phyloP scores from a whole-genome alignment of 495 filamentous ascomycete genomes.

The Neurospora sp. region DNA sequence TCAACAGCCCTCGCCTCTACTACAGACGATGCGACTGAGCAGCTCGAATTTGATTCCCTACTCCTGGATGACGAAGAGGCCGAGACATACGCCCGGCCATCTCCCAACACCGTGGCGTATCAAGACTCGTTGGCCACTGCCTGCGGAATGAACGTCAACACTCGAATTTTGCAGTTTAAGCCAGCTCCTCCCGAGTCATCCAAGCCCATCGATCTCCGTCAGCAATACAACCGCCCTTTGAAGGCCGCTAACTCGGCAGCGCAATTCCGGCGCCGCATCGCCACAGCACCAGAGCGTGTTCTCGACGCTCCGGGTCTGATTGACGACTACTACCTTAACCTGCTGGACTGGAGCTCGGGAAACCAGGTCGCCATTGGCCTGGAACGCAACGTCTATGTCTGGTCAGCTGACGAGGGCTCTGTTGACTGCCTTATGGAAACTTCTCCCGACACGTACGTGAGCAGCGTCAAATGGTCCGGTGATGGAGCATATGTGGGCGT shows the following conservation, averaged over 20 bases:
- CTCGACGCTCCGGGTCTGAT: slow-evolving; percentile 93
- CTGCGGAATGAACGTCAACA: slow-evolving; percentile 86
- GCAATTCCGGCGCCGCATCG: slow-evolving; percentile 81
- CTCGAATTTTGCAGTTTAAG: slow-evolving; percentile 97
- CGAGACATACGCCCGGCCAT: slow-evolving; percentile 58
- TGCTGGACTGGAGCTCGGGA: slow-evolving; percentile 92
- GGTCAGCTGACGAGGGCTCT: slow-evolving; percentile 91
- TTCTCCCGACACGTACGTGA: slow-evolving; percentile 83
- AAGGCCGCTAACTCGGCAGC: slow-evolving; percentile 65
- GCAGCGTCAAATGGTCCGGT: slow-evolving; percentile 96
- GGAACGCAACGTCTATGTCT: slow-evolving; percentile 94
- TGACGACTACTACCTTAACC: slow-evolving; percentile 98
- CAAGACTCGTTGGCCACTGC: slow-evolving; percentile 85
- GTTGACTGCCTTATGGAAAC: slow-evolving; percentile 83
- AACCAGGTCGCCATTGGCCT: slow-evolving; percentile 98
- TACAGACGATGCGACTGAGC: slow-evolving; percentile 64
- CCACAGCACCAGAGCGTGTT: slow-evolving; percentile 91
- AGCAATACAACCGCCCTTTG: slow-evolving; percentile 95
- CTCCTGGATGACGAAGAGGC: slow-evolving; percentile 49
- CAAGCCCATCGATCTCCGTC: slow-evolving; percentile 92
- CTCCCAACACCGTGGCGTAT: slow-evolving; percentile 82
- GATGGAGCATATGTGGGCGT: slow-evolving; percentile 96
- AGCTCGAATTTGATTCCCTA: not conserved
- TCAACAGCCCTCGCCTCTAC: slow-evolving; percentile 52
- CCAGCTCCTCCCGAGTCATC: slow-evolving; percentile 92